Evolutionary conservation across 352 stramenopile species (phyloP), one percentile per base, ranked within the genome.

Genomic region (Phytophthora tentaculata): DNA sequence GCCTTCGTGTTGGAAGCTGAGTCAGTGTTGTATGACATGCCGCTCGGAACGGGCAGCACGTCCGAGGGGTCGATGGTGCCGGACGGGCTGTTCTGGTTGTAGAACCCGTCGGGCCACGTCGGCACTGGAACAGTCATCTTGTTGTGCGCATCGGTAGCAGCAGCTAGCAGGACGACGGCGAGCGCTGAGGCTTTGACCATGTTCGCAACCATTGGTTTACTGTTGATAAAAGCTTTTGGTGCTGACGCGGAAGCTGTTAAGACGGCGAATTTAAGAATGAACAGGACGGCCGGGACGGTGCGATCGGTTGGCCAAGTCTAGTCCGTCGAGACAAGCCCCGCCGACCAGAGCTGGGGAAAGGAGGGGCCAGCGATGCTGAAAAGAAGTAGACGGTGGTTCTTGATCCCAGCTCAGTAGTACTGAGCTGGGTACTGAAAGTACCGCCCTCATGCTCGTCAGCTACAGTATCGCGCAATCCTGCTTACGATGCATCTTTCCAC

Each of bases 11-110:
- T 78, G 19, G 69, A 76, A 14, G 43, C 12, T 2, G 69, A 4
- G 48, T 78, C 69, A 9, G 61, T 73, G 49, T 44, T 76, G 61
- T 76, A 89, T 54, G 79, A 83, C 71, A 80, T 80, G 37, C 79
- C 81, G 13, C 32, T 56, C 2, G 76, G 81, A 29, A 76, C 69
- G 16, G 72, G 74, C 32, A 89, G 64, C 20, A 67, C 58, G 1
- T 37, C 57, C 2, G 59, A 51, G n/a, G 79, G 71, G 58, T 85
- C 67, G 43, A 89, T 84, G 8, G 55, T 72, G 23, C 69, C 77
- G 47, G 72, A 83, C 26, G 77, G 77, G 29, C 54, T 77, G 69
- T 83, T 85, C 47, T 73, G 64, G 60, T 37, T 62, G 67, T 80
- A 80, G 53, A 80, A 72, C 14, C 56, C 58, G 16, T 37, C 39